phyloP scores from a whole-genome alignment of 257 asterid species.

The Nicotiana otophora region DNA sequence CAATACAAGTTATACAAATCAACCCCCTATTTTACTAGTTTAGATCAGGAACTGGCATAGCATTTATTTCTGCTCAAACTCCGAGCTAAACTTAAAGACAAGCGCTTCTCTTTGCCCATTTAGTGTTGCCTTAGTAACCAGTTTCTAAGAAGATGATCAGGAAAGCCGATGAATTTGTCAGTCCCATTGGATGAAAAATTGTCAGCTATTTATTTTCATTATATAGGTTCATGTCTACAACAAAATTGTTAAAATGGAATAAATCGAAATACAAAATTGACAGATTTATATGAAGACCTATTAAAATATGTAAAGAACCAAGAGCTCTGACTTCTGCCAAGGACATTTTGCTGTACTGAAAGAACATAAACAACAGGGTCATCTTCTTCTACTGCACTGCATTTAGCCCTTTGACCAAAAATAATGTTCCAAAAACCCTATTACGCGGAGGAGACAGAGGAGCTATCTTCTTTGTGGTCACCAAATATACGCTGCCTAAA shows the following conservation, averaged over 20 bases:
- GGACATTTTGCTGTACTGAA: background rate
- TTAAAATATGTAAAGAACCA: background rate
- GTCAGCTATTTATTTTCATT: background rate
- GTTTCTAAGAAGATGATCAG: too few species aligned
- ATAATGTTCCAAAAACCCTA: background rate
- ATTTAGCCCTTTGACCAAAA: background rate
- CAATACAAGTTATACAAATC: too few species aligned
- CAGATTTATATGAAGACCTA: background rate
- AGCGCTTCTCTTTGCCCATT: too few species aligned
- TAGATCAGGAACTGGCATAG: too few species aligned
- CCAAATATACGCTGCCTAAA: conserved; percentile 87
- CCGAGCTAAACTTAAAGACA: too few species aligned
- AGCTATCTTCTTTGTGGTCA: conserved; percentile 54
- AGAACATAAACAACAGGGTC: background rate
- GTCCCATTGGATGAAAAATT: too few species aligned
- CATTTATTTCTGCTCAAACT: too few species aligned
- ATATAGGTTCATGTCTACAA: background rate
- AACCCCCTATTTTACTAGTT: too few species aligned
- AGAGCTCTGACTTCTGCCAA: background rate
- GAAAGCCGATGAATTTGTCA: too few species aligned
- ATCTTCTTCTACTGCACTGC: background rate
- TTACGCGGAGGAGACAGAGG: conserved; percentile 14
- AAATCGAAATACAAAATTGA: conserved; percentile 8
- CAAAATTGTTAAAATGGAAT: background rate
- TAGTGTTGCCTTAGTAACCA: too few species aligned